Conservation (phyloP, 2,329 filamentous ascomycete genomes). For the Metarhizium robertsii region DNA sequence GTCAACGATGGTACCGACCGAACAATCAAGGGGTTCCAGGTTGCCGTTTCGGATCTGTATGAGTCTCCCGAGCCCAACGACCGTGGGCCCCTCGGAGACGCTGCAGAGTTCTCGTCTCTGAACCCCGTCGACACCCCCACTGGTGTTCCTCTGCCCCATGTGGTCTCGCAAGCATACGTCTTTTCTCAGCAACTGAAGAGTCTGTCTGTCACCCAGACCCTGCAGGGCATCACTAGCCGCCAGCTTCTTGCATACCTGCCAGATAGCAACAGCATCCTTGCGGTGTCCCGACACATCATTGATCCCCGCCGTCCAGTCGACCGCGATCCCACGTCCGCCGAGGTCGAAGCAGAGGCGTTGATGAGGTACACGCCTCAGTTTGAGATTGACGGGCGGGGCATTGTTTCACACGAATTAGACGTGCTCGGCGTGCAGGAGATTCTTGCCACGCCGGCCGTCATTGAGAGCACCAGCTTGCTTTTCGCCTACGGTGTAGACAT, state of each 20-base stretch:
- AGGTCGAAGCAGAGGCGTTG: slow-evolving; percentile 72
- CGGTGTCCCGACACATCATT: slow-evolving; percentile 67
- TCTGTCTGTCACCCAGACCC: slow-evolving; percentile 77
- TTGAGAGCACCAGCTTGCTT: slow-evolving; percentile 88
- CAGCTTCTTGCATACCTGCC: slow-evolving; percentile 74
- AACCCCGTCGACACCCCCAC: slow-evolving; percentile 50
- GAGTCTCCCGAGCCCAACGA: slow-evolving; percentile 79
- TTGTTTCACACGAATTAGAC: slow-evolving; percentile 74
- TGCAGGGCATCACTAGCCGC: slow-evolving; percentile 81
- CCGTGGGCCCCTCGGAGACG: slow-evolving; percentile 64
- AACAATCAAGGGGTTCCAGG: slow-evolving; percentile 70
- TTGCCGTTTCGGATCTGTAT: slow-evolving; percentile 81
- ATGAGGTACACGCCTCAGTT: slow-evolving; percentile 65
- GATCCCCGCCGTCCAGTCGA: slow-evolving; percentile 82
- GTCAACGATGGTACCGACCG: slow-evolving; percentile 44
- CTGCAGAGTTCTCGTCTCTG: slow-evolving; percentile 69
- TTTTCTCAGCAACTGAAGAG: slow-evolving; percentile 70
- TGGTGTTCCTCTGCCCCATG: slow-evolving; percentile 56
- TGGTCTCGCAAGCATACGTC: slow-evolving; percentile 72
- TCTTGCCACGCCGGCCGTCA: slow-evolving; percentile 63
- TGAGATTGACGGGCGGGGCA: slow-evolving; percentile 73
- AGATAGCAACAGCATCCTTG: slow-evolving; percentile 62
- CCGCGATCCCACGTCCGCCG: slow-evolving; percentile 69
- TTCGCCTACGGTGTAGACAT: slow-evolving; percentile 84
- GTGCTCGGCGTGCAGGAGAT: slow-evolving; percentile 67